Base-by-base conservation (phyloP, 1,284 basidiomycete genomes). In the Cutaneotrichosporon sp. region DNA sequence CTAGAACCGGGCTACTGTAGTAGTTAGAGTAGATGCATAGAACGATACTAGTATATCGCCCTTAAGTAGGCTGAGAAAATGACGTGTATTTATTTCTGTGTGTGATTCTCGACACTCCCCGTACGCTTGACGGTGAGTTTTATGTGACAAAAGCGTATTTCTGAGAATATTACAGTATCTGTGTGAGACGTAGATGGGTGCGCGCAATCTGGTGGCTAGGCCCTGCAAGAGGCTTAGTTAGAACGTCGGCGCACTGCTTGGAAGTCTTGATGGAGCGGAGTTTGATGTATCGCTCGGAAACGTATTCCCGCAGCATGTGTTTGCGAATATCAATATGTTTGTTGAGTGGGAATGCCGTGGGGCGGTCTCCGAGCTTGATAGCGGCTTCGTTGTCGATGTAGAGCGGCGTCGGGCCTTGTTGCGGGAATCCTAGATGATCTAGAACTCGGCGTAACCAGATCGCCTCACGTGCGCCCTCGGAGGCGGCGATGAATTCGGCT, bases 321-420 rank as follows among this genome's bases (percentile, higher is more conserved):
- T 81, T 73, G 1, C 66, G 63, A 18, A 84, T 72, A 50, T 82
- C 76, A 47, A 85, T 83, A 62, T 85, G 84, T 67, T 84, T 85
- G 14, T 75, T 72, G 0, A 74, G 69, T 0, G 70, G 53, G 50
- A 82, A 77, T 4, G 64, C 65, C 2, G 73, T 70, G 0, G 78
- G 72, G 60, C 82, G 80, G 7, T 77, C 52, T 0, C 81, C 71
- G 0, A 85, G 64, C 0, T 69, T 56, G 34, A 84, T 77, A 0
- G 81, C 70, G 0, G 76, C 72, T 9, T 72, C 63, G 65, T 85
- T 85, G 69, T 85, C 82, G 9, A 65, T 36, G 34, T 36, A 36
- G 34, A 36, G 34, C 7, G 34, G 34, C 5, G 34, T 36, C 8
- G 34, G 34, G 5, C 34, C 34, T 13, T 36, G 34, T 36, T 36